phyloP scores from a whole-genome alignment of 169 alveolate genomes.

The Plasmodium knowlesi region DNA sequence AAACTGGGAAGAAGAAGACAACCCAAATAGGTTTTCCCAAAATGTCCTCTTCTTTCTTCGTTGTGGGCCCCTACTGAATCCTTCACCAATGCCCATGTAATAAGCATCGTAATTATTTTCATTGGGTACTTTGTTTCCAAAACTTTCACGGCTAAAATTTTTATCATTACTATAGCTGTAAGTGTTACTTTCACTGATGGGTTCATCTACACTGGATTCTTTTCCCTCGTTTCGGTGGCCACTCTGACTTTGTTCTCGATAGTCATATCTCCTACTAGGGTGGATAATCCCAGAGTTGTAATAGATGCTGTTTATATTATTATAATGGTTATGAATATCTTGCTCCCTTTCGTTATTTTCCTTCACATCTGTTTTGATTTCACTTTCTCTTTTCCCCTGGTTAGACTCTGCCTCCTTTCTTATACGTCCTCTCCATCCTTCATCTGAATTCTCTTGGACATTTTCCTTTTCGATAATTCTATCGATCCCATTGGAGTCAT shows the following conservation, averaged over 20 bases:
- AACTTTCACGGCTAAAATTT: background rate
- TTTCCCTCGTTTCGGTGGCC: background rate
- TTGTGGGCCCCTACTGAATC: background rate
- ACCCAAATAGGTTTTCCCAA: slow-evolving; percentile 50
- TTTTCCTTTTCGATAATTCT: background rate
- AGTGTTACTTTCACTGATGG: background rate
- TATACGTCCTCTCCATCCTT: background rate
- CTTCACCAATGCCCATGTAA: background rate
- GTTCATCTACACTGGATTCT: background rate
- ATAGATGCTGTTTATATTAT: slow-evolving; percentile 5
- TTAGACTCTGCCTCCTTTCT: background rate
- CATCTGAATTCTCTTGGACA: background rate
- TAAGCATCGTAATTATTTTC: background rate
- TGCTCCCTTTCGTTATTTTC: background rate
- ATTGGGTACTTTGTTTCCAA: background rate
- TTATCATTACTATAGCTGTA: background rate
- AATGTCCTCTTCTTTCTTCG: slow-evolving; percentile 27
- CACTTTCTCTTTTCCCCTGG: background rate
- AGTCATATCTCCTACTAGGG: background rate
- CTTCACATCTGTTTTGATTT: background rate
- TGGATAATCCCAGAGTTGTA: background rate
- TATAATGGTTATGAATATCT: background rate
- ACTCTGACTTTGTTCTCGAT: background rate
- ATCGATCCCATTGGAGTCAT: background rate
- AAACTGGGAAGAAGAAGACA: slow-evolving; percentile 55